These are phyloP conservation scores for Calvatia gigantea DNA, from an alignment of 768 basidiomycete species.

Conservation along the genomic window DNA sequence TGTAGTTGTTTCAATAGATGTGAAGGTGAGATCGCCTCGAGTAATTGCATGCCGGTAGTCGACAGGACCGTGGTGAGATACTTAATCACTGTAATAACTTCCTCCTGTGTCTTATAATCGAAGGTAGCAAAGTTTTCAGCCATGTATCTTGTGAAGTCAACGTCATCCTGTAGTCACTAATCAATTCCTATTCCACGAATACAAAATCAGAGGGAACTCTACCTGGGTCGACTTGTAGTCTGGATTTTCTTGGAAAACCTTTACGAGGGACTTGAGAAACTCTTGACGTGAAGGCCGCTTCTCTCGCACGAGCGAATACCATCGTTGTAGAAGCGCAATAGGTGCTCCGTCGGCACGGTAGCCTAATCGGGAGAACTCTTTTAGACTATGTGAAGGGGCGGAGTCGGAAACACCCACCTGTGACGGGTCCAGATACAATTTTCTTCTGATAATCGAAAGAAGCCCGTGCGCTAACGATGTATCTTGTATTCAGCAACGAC, in stretches of 20 bases:
- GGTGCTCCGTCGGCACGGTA: constrained; percentile 63
- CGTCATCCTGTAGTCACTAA: constrained; percentile 56
- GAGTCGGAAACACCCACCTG: constrained; percentile 40
- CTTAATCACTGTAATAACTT: constrained; percentile 82
- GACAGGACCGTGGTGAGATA: constrained; percentile 73
- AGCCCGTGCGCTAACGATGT: constrained; percentile 71
- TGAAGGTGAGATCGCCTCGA: constrained; percentile 69
- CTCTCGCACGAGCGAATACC: constrained; percentile 91
- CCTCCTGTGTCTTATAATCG: constrained; percentile 95
- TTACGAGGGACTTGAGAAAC: constrained; percentile 79
- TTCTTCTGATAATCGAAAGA: constrained; percentile 84
- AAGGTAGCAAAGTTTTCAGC: constrained; percentile 90
- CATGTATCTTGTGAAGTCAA: constrained; percentile 88
- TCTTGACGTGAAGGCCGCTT: constrained; percentile 85
- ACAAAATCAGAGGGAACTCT: constrained; percentile 33
- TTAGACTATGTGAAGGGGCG: neutral
- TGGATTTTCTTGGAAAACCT: constrained; percentile 75
- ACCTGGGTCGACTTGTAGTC: constrained; percentile 59
- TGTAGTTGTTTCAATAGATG: constrained; percentile 65
- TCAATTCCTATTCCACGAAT: neutral
- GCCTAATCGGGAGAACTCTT: constrained; percentile 37
- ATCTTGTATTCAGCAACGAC: constrained; percentile 84
- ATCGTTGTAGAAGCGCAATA: constrained; percentile 76
- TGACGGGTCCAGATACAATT: constrained; percentile 41
- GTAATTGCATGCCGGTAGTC: constrained; percentile 76